A percentile compares a stretch with the other conserved stretches of the same genome.
Evolutionary conservation across 2,329 filamentous ascomycete genomes (phyloP).

Genomic region (Leptosphaerulina australis): DNA sequence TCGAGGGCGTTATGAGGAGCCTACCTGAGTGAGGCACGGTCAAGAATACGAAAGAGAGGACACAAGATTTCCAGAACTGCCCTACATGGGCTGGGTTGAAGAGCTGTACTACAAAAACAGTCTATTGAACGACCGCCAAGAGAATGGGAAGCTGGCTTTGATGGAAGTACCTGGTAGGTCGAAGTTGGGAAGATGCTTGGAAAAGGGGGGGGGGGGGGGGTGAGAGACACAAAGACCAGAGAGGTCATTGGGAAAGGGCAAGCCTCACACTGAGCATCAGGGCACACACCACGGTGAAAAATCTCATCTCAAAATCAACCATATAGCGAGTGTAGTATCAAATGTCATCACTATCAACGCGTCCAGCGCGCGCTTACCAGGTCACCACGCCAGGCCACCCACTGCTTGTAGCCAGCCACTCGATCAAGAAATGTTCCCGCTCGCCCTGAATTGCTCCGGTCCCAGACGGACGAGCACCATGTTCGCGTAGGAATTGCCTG

Average conservation of each 20-base stretch:
- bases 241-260: background rate
- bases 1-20: conserved; percentile 85
- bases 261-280: background rate
- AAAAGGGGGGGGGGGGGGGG: background rate
- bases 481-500: conserved; percentile 12
- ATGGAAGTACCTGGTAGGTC: background rate
- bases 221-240: background rate
- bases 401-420: conserved; percentile 6
- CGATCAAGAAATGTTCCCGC: conserved; percentile 11
- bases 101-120: background rate
- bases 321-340: background rate
- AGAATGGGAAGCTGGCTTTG: background rate
- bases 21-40: conserved; percentile 36
- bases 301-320: background rate
- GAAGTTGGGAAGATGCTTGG: conserved; percentile 7
- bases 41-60: background rate
- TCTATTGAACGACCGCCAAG: conserved; percentile 3
- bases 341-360: conserved; percentile 1
- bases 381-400: background rate
- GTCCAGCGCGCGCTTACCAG: conserved; percentile 10
- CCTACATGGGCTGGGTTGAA: background rate
- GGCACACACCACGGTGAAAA: background rate
- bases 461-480: conserved; percentile 7
- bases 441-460: conserved; percentile 12
- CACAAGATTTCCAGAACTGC: background rate